phyloP scores from a whole-genome alignment of 2,329 filamentous ascomycete species.

The Fusarium goolgardi region DNA sequence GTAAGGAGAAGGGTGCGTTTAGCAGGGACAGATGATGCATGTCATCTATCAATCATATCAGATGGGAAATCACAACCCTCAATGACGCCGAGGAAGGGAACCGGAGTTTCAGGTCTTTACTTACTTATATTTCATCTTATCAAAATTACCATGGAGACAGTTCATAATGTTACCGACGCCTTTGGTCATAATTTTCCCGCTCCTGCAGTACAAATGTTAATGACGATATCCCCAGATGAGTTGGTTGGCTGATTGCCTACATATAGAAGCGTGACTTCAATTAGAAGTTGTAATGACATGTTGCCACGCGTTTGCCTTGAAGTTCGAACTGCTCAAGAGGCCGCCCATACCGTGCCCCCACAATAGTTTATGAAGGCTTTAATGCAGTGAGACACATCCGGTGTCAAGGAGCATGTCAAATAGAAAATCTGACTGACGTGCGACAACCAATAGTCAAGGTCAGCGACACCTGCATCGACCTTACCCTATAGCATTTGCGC shows the following conservation, averaged over 20 bases:
- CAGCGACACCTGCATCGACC: background rate
- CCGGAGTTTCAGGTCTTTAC: slow-evolving; percentile 44
- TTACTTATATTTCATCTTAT: slow-evolving; percentile 30
- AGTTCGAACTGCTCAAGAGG: slow-evolving; percentile 28
- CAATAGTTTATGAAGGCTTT: slow-evolving; percentile 11
- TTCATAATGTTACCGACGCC: background rate
- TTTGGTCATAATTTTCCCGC: background rate
- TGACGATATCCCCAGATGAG: background rate
- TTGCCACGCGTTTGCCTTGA: slow-evolving; percentile 38
- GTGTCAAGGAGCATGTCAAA: slow-evolving; percentile 17
- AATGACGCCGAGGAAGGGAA: slow-evolving; percentile 28
- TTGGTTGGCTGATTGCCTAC: background rate
- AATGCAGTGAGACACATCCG: slow-evolving; percentile 21
- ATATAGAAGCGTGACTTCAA: background rate
- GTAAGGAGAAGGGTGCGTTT: slow-evolving; percentile 41
- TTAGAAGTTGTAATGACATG: slow-evolving; percentile 14
- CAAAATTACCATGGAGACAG: slow-evolving; percentile 19
- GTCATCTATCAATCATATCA: slow-evolving; percentile 36
- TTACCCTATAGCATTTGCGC: slow-evolving; percentile 17
- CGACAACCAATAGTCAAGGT: background rate
- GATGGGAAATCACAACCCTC: slow-evolving; percentile 31
- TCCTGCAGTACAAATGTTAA: background rate
- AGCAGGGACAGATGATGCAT: slow-evolving; percentile 35
- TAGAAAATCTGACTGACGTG: slow-evolving; percentile 24
- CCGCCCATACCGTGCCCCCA: slow-evolving; percentile 38